Conservation (phyloP, 176 grass and related monocot genomes). For the Coix lacrymajobi region DNA sequence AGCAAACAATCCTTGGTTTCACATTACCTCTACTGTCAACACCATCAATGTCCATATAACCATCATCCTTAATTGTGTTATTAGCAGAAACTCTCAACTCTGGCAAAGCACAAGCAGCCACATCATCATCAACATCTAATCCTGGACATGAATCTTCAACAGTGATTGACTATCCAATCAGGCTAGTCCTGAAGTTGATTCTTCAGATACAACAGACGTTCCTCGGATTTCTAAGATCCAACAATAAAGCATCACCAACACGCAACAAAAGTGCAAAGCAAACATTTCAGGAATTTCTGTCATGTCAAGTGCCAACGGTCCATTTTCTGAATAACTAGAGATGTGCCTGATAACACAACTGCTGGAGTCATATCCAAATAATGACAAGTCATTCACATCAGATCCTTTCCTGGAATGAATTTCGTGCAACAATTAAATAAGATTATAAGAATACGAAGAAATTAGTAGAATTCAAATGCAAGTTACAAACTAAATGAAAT, state of each 20-base stretch:
- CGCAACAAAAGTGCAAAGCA: constrained; percentile 92
- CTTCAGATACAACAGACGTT: constrained; percentile 63
- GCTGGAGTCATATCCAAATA: constrained; percentile 62
- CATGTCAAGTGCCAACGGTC: constrained; percentile 73
- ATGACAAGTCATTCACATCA: constrained; percentile 65
- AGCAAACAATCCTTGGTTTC: constrained; percentile 67
- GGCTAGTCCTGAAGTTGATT: constrained; percentile 50
- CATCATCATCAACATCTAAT: constrained; percentile 80
- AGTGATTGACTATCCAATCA: too few relatives aligned
- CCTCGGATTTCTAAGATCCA: constrained; percentile 81
- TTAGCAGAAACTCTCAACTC: constrained; percentile 83
- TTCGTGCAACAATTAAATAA: constrained; percentile 14
- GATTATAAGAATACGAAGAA: constrained; percentile 7
- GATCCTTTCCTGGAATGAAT: constrained; percentile 70
- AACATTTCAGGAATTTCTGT: constrained; percentile 70
- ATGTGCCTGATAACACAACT: constrained; percentile 45
- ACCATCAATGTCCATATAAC: constrained; percentile 88
- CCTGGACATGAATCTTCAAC: constrained; percentile 71
- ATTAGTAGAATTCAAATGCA: background rate
- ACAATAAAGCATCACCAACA: constrained; percentile 73
- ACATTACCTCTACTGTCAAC: constrained; percentile 47
- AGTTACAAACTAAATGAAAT: background rate
- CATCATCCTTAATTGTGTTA: constrained; percentile 65
- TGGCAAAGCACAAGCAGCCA: constrained; percentile 89
- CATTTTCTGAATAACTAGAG: constrained; percentile 64